Base-by-base conservation (phyloP, 352 stramenopile genomes). In the Pythium brachiatum region DNA sequence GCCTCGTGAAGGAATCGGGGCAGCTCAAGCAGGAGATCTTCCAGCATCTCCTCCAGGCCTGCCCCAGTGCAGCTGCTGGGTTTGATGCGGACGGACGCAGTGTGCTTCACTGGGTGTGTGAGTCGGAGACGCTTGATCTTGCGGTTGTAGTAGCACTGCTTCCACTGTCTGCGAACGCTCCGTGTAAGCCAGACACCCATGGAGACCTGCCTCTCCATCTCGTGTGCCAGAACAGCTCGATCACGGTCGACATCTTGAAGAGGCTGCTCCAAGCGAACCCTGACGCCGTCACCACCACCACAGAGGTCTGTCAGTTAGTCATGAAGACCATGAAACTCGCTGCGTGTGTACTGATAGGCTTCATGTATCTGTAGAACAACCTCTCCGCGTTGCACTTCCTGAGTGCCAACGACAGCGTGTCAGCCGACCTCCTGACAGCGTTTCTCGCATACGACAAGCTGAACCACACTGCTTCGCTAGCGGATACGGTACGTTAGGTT, bases 81-180 rank as follows among this genome's bases (percentile, higher is more conserved):
- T 39, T 69, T 18, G 79, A 91, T 66, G 60, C 59, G 43, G 80
- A 72, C 16, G 71, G 71, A 16, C 71, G 79, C n/a, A 83, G 68
- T 29, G 61, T 81, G 27, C 50, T 91, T 3, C 82, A 91, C 32
- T 89, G 74, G 76, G 41, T 83, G 18, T 88, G 79, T 34, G 79
- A 85, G 13, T 50, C 43, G 13, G 51, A 63, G 4, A 61, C 69
- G 11, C 23, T 83, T 13, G 38, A 60, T 31, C 11, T 57, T 0
- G 41, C 59, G 2, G 16, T 70, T 2, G 41, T 84, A 39, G 36
- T 58, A 23, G 53, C 25, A 3, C 18, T 86, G 9, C 51, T 90
- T 3, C 25, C 47, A 11, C 5, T 68, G 4, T 70, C 63, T 23
- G 31, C 48, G 32, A 36, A 44, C 16, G 55, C 51, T 7, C 38